phyloP scores from a whole-genome alignment of 2,329 filamentous ascomycete species.

The Arthrobotrys pseudoclavata region DNA sequence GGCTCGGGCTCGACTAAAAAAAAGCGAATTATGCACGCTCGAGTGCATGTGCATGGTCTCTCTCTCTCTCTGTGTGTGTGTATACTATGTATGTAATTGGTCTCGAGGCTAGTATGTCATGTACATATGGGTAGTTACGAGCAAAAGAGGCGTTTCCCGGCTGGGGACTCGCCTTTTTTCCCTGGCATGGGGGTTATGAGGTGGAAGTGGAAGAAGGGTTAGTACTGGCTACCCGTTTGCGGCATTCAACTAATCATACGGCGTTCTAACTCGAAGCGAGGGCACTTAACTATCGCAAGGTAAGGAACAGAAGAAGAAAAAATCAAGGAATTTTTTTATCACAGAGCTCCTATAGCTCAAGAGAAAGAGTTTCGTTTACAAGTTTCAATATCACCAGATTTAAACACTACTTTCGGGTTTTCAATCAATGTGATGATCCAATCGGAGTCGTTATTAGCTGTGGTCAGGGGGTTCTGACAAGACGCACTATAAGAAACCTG shows the following conservation, averaged over 20 bases:
- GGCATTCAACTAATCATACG: constrained; percentile 1
- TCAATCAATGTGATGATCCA: not conserved
- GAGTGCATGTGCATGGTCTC: constrained; percentile 12
- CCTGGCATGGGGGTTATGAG: not conserved
- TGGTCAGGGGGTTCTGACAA: not conserved
- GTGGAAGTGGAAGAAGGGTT: not conserved
- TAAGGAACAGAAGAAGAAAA: not conserved
- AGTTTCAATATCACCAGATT: constrained; percentile 15
- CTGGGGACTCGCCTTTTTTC: constrained; percentile 2
- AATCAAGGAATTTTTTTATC: not conserved
- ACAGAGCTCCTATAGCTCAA: constrained; percentile 3
- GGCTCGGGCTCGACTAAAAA: constrained; percentile 5
- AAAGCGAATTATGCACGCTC: constrained; percentile 2
- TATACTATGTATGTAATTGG: too few relatives aligned
- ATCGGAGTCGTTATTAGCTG: constrained; percentile 3
- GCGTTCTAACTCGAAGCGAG: constrained; percentile 4
- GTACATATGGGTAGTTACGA: constrained; percentile 24
- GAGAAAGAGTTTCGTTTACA: not conserved
- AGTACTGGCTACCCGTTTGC: not conserved
- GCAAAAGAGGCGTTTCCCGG: constrained; percentile 10
- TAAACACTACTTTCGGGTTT: not conserved
- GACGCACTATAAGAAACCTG: constrained; percentile 13
- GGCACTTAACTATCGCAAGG: not conserved
- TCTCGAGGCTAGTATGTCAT: not conserved
- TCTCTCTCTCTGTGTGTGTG: too few relatives aligned